These are phyloP conservation scores for Sporothrix brunneoviolacea DNA, from an alignment of 2,329 filamentous ascomycete genomes.

Conservation along the genomic window DNA sequence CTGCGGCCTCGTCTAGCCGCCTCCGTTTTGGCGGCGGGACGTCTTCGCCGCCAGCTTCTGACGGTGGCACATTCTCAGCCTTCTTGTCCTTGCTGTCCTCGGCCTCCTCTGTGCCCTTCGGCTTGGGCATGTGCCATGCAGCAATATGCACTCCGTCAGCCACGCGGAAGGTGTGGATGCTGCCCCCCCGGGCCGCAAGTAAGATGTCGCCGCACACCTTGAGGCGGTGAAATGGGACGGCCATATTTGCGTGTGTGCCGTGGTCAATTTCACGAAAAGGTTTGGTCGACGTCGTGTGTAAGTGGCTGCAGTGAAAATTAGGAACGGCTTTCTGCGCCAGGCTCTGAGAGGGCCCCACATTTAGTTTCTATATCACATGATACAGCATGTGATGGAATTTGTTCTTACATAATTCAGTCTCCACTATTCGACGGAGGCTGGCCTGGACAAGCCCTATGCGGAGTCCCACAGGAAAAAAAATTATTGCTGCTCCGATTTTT, in stretches of 20 bases:
- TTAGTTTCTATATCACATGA: too few species aligned
- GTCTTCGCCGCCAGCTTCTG: not conserved
- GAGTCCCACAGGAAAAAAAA: slow-evolving; percentile 10
- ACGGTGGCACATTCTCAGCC: not conserved
- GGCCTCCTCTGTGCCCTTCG: slow-evolving; percentile 14
- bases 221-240: slow-evolving; percentile 59
- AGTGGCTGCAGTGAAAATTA: slow-evolving; percentile 8
- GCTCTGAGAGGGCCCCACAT: not conserved
- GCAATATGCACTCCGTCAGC: slow-evolving; percentile 52
- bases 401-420: too few species aligned
- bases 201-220: slow-evolving; percentile 50
- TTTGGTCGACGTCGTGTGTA: slow-evolving; percentile 1
- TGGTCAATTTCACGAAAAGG: too few species aligned
- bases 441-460: slow-evolving; percentile 1
- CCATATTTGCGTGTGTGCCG: slow-evolving; percentile 12
- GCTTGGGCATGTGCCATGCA: slow-evolving; percentile 49
- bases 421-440: too few species aligned
- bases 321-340: not conserved
- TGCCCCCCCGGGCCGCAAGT: slow-evolving; percentile 66
- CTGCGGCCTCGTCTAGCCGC: slow-evolving; percentile 1
- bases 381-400: not conserved
- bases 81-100: not conserved
- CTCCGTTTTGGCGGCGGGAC: slow-evolving; percentile 12
- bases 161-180: slow-evolving; percentile 61
- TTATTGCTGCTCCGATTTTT: not conserved